A percentile compares a stretch with the other conserved stretches of the same genome.
Conservation (phyloP, 805 yeast species). For the Ogataea kodamae region DNA sequence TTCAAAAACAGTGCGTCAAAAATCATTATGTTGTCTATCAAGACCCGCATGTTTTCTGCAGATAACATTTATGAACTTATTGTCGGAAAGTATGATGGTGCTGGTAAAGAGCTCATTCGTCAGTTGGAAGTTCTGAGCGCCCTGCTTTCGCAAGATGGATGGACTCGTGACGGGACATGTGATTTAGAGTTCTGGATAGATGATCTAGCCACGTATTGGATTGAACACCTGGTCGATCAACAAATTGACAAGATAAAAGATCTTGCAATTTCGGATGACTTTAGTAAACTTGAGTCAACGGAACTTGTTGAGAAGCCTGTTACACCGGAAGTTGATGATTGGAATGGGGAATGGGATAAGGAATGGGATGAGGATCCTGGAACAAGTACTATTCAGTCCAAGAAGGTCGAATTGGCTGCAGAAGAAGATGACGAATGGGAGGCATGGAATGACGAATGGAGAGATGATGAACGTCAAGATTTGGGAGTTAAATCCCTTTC, state of each 20-base stretch:
- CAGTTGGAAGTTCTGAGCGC: conserved; percentile 21
- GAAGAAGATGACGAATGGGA: conserved; percentile 26
- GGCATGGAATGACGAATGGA: conserved; percentile 31
- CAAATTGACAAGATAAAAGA: conserved; percentile 27
- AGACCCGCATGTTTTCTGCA: conserved; percentile 22
- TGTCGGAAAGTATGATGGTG: conserved; percentile 19
- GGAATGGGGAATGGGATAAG: conserved; percentile 27
- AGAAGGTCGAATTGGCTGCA: conserved; percentile 1
- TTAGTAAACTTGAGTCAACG: conserved; percentile 8
- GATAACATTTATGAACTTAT: conserved; percentile 28
- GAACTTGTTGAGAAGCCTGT: conserved; percentile 5
- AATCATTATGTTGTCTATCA: conserved; percentile 19
- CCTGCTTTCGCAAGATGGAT: conserved; percentile 24
- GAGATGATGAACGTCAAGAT: conserved; percentile 19
- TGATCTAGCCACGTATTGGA: conserved; percentile 30
- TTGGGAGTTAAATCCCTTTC: conserved; percentile 22
- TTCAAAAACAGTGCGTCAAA: conserved; percentile 22
- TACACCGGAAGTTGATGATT: conserved; percentile 15
- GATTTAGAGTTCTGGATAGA: conserved; percentile 35
- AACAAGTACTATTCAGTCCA: conserved; percentile 3
- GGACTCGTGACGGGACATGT: conserved; percentile 31
- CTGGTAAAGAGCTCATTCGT: conserved; percentile 4
- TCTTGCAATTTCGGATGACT: conserved; percentile 16
- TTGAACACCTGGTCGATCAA: conserved; percentile 23
- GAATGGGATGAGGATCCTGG: conserved; percentile 14